Evolutionary conservation across 805 yeast species (phyloP), one percentile per base, ranked within the genome.

Genomic region (Zygosaccharomyces pseudorouxii): DNA sequence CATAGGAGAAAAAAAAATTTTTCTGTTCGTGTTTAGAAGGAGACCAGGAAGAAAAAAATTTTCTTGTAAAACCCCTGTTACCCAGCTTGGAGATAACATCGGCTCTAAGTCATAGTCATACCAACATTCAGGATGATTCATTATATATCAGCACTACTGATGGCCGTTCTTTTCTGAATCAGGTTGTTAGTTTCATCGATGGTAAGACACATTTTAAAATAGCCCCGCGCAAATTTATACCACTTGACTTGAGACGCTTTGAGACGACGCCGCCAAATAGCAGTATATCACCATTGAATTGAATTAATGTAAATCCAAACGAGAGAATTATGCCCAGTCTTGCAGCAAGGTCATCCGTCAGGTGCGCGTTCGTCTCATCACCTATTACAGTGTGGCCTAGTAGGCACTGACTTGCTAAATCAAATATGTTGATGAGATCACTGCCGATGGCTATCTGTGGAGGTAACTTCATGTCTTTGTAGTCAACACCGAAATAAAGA

Each of bases 221-320:
- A 2, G 69, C 60, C 7, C 70, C 67, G 31, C 70, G 58, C 28
- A 65, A 33, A 35, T 58, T 57, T 8, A 55, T 35, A 5, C 54
- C 54, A 6, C 53, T 40, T 4, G 52, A 12, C 12, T 48, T 39
- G 1, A 45, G 30, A 14, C 57, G 53, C 16, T 49, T 43, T 9
- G 55, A 49, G n/a, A 56, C 46, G 1, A 62, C 18, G 1, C 70
- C 70, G 3, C 70, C 70, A 2, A 63, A 43, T 4, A 64, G 46
- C 2, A 58, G 38, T 4, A 60, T 55, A 5, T 58, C 52, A 5
- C 65, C 64, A 9, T 58, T 53, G 10, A 43, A 38, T 36, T 56
- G 56, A 16, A 55, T 18, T 0, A 56, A 52, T 9, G 56, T 39
- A 5, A 58, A 55, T 12, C 55, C 64, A 36, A 42, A 46, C 2